Conservation (phyloP, 1,284 basidiomycete genomes). For the Boletellus deceptivus region DNA sequence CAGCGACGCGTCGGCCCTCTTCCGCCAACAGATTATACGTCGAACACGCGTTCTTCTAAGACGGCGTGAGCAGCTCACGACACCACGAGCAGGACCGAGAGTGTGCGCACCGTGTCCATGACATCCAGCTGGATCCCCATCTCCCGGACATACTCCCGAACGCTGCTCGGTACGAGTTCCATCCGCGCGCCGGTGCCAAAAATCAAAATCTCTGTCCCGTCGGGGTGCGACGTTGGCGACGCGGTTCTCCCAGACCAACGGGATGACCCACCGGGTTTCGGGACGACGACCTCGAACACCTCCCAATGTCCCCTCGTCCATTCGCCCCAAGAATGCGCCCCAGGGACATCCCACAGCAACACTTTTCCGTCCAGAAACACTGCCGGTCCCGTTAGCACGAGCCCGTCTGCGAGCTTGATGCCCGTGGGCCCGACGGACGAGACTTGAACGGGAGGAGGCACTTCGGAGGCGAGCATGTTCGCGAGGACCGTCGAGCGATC, state of each 20-base stretch:
- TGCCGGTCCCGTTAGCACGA: constrained; percentile 73
- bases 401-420: constrained; percentile 70
- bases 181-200: constrained; percentile 83
- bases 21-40: constrained; percentile 93
- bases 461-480: constrained; percentile 71
- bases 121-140: constrained; percentile 89
- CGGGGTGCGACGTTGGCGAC: too few relatives aligned
- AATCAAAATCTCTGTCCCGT: constrained; percentile 74
- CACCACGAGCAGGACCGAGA: background rate
- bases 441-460: constrained; percentile 69
- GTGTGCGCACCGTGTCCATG: constrained; percentile 81
- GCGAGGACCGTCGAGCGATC: constrained; percentile 43
- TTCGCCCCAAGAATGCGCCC: constrained; percentile 42
- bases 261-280: constrained; percentile 69
- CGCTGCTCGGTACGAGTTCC: constrained; percentile 65
- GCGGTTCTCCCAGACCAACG: too few relatives aligned
- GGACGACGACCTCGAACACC: constrained; percentile 78
- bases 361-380: constrained; percentile 86
- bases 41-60: constrained; percentile 75
- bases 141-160: constrained; percentile 70
- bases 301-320: constrained; percentile 78
- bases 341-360: constrained; percentile 87
- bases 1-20: constrained; percentile 89
- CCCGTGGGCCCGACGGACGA: constrained; percentile 57
- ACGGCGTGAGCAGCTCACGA: background rate